These are phyloP conservation scores for Solanum hybrid DNA, from an alignment of 305 asterid genomes.

Conservation along the genomic window DNA sequence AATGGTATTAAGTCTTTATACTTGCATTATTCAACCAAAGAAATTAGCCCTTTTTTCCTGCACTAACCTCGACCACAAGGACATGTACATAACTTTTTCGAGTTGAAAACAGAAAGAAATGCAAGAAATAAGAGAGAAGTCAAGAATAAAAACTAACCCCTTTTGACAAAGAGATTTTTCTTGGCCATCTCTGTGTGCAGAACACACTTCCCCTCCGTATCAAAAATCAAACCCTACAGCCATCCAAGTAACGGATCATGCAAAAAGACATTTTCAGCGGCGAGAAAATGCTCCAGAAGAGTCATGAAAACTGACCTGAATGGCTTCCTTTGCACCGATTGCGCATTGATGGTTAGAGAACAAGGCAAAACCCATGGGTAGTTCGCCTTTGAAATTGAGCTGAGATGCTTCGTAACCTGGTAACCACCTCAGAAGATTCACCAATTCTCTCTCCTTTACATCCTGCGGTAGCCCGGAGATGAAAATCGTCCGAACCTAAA, in stretches of 20 bases:
- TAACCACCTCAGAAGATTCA: conserved; percentile 87
- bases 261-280: not conserved
- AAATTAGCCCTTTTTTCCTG: not conserved
- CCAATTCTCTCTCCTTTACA: conserved; percentile 96
- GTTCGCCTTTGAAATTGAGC: conserved; percentile 93
- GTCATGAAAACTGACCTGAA: conserved; percentile 37
- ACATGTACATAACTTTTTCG: not conserved
- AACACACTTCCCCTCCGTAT: conserved; percentile 71
- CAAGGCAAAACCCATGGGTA: conserved; percentile 85
- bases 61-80: not conserved
- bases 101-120: not conserved
- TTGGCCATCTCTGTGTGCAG: conserved; percentile 99
- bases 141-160: conserved; percentile 45
- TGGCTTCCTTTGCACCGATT: conserved; percentile 86
- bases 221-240: conserved; percentile 80
- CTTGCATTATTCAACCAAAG: not conserved
- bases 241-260: conserved; percentile 1
- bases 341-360: conserved; percentile 74
- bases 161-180: conserved; percentile 94
- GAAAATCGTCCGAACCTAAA: conserved; percentile 77
- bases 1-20: not conserved
- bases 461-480: conserved; percentile 98
- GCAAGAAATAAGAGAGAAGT: not conserved
- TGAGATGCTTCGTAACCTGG: conserved; percentile 99
- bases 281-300: not conserved